phyloP scores from a whole-genome alignment of 2,329 filamentous ascomycete species.

The Dichotomopilus funicola region DNA sequence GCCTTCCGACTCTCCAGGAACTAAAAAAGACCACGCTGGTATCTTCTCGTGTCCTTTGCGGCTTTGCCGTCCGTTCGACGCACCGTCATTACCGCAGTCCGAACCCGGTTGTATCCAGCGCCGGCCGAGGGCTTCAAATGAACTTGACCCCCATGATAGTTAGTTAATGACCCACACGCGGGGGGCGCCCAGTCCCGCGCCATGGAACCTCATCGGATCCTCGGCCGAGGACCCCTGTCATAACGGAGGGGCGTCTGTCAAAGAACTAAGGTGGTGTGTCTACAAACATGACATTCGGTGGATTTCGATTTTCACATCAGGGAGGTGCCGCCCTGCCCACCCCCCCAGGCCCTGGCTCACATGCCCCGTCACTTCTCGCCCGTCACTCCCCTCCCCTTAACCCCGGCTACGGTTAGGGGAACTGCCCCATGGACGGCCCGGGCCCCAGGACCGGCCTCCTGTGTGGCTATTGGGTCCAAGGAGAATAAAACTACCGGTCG shows the following conservation, averaged over 20 bases:
- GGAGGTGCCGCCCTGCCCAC: not conserved
- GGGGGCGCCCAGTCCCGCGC: no score
- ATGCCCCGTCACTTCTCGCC: not conserved
- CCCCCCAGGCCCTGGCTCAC: constrained; percentile 1
- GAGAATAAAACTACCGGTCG: constrained; percentile 1
- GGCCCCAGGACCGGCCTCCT: not conserved
- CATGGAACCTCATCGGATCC: not conserved
- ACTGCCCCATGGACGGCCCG: not conserved
- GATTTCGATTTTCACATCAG: not conserved
- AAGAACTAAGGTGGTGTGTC: not conserved
- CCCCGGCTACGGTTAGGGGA: not conserved
- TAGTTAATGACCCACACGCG: no score
- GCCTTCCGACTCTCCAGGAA: no score
- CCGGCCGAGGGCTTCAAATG: no score
- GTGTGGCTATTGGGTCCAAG: not conserved
- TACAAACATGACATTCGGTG: no score
- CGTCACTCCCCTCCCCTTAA: not conserved
- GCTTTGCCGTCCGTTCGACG: no score
- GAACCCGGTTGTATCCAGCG: no score
- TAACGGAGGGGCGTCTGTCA: not conserved
- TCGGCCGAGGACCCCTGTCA: constrained; percentile 3
- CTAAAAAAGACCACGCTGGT: no score
- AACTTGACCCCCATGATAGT: no score
- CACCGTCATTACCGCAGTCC: no score
- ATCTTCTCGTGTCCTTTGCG: no score